Percentiles rank a stretch among this genome's conserved stretches.
phyloP scores from a whole-genome alignment of 352 stramenopile species.

The Pythium folliculosum region DNA sequence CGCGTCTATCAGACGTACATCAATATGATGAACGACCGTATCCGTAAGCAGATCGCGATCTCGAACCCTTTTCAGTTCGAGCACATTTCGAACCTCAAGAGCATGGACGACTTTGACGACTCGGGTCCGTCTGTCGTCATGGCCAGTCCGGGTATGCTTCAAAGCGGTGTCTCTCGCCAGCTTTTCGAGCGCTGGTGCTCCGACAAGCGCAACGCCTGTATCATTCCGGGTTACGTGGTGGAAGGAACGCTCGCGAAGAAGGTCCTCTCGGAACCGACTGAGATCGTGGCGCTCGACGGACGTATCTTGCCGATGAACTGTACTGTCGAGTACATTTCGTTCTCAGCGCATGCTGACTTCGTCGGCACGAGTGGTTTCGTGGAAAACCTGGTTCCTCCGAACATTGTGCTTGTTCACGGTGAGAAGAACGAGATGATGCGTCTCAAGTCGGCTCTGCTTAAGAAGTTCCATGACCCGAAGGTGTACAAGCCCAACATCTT shows the following conservation, averaged over 20 bases:
- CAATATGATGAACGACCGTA: slow-evolving; percentile 99
- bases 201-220: slow-evolving; percentile 97
- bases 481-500: slow-evolving; percentile 81
- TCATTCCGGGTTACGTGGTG: slow-evolving; percentile 99
- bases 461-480: slow-evolving; percentile 90
- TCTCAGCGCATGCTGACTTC: slow-evolving; percentile 98
- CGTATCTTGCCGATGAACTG: slow-evolving; percentile 94
- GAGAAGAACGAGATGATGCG: slow-evolving; percentile 98
- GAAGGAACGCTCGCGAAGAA: slow-evolving; percentile 98
- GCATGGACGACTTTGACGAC: slow-evolving; percentile 97
- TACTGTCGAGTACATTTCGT: slow-evolving; percentile 97
- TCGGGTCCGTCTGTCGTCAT: slow-evolving; percentile 98
- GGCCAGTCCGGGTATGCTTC: slow-evolving; percentile 98
- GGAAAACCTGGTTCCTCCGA: slow-evolving; percentile 90
- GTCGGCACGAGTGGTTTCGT: slow-evolving; percentile 97
- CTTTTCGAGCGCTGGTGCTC: slow-evolving; percentile 98
- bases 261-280: slow-evolving; percentile 94
- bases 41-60: slow-evolving; percentile 96
- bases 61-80: slow-evolving; percentile 98
- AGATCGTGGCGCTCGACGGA: slow-evolving; percentile 94
- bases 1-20: slow-evolving; percentile 99
- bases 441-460: slow-evolving; percentile 91
- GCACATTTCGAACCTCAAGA: slow-evolving; percentile 97
- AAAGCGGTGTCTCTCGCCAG: slow-evolving; percentile 96
- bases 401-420: slow-evolving; percentile 96